Evolutionary conservation across 176 grass and related monocot species (phyloP).

Genomic region (Carex parvula): DNA sequence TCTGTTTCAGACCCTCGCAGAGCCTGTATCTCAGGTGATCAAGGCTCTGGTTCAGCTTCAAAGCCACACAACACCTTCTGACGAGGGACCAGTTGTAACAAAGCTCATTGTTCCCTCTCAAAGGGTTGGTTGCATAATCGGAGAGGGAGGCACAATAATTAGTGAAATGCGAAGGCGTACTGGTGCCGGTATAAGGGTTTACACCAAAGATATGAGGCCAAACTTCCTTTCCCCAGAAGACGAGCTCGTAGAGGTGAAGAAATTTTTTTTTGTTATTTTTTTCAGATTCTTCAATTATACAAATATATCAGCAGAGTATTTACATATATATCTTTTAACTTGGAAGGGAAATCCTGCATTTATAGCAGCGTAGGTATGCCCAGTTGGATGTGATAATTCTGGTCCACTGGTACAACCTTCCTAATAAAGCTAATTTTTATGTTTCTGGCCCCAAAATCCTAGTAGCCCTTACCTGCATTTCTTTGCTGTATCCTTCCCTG

Average conservation of each 20-base stretch:
- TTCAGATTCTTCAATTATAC: slow-evolving; percentile 34
- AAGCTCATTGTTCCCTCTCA: slow-evolving; percentile 85
- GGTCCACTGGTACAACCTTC: background rate
- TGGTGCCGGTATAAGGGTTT: slow-evolving; percentile 87
- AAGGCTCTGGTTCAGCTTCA: slow-evolving; percentile 85
- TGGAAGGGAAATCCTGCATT: background rate
- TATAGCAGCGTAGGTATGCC: background rate
- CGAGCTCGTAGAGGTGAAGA: slow-evolving; percentile 88
- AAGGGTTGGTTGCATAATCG: slow-evolving; percentile 93
- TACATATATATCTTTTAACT: too few species aligned
- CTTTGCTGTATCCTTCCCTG: background rate
- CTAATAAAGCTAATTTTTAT: background rate
- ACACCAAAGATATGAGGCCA: slow-evolving; percentile 79
- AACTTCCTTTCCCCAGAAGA: slow-evolving; percentile 78
- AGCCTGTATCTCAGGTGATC: slow-evolving; percentile 78
- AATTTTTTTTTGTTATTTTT: slow-evolving; percentile 26
- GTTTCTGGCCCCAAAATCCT: background rate
- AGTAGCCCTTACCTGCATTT: background rate
- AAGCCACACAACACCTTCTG: slow-evolving; percentile 50
- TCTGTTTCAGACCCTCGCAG: slow-evolving; percentile 55
- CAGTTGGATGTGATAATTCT: background rate
- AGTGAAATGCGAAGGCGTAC: slow-evolving; percentile 93
- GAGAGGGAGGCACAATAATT: slow-evolving; percentile 85
- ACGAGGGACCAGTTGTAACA: slow-evolving; percentile 59
- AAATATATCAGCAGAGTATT: background rate